Evolutionary conservation across 371 early-diverging fungal genomes (phyloP), one percentile per base, ranked within the genome.

Genomic region (Mortierella sp.): DNA sequence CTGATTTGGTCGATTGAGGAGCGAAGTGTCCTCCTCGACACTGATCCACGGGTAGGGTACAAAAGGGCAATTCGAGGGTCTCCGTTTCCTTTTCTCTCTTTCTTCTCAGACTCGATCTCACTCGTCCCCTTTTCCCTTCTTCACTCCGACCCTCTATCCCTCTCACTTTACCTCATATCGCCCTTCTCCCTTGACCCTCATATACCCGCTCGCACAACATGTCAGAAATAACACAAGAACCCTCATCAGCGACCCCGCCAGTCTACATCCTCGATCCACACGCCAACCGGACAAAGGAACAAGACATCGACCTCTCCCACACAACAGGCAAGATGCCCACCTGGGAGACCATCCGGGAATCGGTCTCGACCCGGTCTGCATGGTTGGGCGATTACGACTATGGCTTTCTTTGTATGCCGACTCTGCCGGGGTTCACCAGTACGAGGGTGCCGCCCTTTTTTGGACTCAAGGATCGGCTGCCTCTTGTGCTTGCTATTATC

Each of bases 311-410:
- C 69, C 84, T 83, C 71, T 80, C 84, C 3, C 84, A 80, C 59
- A 83, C 80, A 0, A 69, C 57, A 21, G 80, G 80, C 26, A 77
- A 74, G 19, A 14, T 80, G 9, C 84, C 84, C 26, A 72, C 77
- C 3, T 83, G 80, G 80, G 50, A 83, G 28, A 80, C 77, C 6
- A 72, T 92, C 51, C 89, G 87, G 46, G 76, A 83, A 0, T 89
- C 90, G 50, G 88, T 90, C 2, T 82, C 80, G 14, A 92, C 92
- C 3, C 82, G 86, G 53, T 88, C 88, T 71, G 92, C 92, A 26
- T 93, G 93, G 93, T 84, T 91, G 79, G 93, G 93, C 8, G 89
- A 91, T 48, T 91, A 90, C 61, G 91, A 91, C 77, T 93, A 91
- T 86, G 87, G 83, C 3, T 76, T 80, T 14, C 89, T 93, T 82